Base-by-base conservation (phyloP, 768 basidiomycete genomes). In the Boletus vinaceobasis region DNA sequence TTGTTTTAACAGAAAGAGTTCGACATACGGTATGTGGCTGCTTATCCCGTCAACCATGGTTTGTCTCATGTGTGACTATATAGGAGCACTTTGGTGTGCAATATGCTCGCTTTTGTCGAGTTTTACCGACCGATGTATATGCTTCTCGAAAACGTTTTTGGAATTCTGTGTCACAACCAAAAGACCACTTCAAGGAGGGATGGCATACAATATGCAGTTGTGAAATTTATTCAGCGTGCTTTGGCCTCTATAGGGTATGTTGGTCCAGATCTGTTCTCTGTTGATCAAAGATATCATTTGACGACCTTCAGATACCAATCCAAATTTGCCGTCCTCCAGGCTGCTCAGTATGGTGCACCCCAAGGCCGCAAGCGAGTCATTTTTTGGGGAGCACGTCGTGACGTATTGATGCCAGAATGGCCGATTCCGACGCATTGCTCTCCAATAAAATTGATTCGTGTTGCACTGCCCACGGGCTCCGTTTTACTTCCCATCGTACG, bases 81-180 rank as follows among this genome's bases (percentile, higher is more conserved):
- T 32, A 85, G 88, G 62, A 81, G 83, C 38, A 81, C 82, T 4
- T 73, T 90, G 38, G 76, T 84, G 1, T 82, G 80, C 64, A 86
- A 84, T 55, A 87, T 88, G 86, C 73, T 90, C 8, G 81, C 82
- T 23, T 86, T 79, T 55, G 83, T 83, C 14, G 88, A 90, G 61
- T 74, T 79, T 48, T 88, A 85, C 58, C 68, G 77, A 42, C 85
- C 87, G 0, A 67, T 70, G 23, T 88, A 81, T 56, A 79, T 90
- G 54, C 75, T 90, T 0, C 71, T 91, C 21, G 88, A 91, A 64
- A 91, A 91, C 67, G 88, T 91, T 3, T 65, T 65, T 10, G 88
- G 89, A 0, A 66, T 90, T 7, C 64, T 89, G 1, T 68, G 67
- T 29, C 78, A 81, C 66, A 75, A 71, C 0, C 74, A 87, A 8